A percentile compares a stretch with the other conserved stretches of the same genome.
Conservation (phyloP, 2,329 filamentous ascomycete genomes). For the Xylariaceae sp. region DNA sequence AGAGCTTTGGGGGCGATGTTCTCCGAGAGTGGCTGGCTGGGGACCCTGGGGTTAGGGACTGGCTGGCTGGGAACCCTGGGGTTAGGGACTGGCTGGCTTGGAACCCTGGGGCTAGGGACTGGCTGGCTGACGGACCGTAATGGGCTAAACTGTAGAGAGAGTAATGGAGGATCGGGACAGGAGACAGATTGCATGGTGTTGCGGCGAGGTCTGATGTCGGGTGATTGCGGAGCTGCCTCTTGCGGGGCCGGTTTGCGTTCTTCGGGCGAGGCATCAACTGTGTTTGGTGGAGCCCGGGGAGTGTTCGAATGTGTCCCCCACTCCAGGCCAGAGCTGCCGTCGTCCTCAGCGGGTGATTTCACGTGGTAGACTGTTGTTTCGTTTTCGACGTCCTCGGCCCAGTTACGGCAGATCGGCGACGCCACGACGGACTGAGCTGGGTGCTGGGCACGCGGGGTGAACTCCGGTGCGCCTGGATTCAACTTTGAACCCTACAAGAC, state of each 20-base stretch:
- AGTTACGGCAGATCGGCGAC: constrained; percentile 21
- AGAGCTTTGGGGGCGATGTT: background rate
- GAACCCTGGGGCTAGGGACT: constrained; percentile 14
- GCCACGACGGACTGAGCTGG: constrained; percentile 14
- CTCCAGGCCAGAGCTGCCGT: constrained; percentile 17
- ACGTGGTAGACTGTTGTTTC: constrained; percentile 11
- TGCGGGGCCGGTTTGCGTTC: constrained; percentile 7
- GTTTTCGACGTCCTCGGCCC: constrained; percentile 29
- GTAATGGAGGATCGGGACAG: constrained; percentile 20
- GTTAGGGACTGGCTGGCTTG: background rate
- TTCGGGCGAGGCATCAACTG: constrained; percentile 14
- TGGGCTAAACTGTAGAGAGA: constrained; percentile 22
- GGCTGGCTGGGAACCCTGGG: too few species aligned
- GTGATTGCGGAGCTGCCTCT: constrained; percentile 7
- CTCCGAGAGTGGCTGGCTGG: too few species aligned
- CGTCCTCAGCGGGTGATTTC: constrained; percentile 3
- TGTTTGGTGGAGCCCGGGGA: constrained; percentile 15
- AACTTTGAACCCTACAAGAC: constrained; percentile 44
- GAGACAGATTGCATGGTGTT: constrained; percentile 27
- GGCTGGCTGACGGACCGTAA: constrained; percentile 26
- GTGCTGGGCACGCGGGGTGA: constrained; percentile 42
- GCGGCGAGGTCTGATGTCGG: constrained; percentile 21
- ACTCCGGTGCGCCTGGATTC: constrained; percentile 51
- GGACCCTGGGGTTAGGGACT: too few species aligned
- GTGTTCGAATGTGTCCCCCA: constrained; percentile 7